Percentiles rank a stretch among this genome's conserved stretches.
These are phyloP conservation scores for Coccinonectria pachysandricola DNA, from an alignment of 2,329 filamentous ascomycete species.

Conservation along the genomic window DNA sequence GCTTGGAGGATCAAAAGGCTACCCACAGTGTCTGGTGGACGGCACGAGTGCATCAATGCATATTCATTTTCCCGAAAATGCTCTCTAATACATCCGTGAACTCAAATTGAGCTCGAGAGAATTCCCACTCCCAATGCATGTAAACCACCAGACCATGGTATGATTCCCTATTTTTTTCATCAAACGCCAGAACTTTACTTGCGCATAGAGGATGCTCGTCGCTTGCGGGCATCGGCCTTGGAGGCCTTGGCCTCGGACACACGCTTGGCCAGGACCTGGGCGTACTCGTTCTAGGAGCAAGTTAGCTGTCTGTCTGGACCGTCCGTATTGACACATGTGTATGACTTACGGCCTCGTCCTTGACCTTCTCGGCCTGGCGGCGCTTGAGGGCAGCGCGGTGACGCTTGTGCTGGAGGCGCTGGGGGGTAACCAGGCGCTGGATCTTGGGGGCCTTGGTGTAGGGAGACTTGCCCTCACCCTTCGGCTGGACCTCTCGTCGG, in stretches of 20 bases:
- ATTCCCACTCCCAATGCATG: slow-evolving; percentile 32
- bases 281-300: slow-evolving; percentile 79
- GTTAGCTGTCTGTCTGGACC: slow-evolving; percentile 11
- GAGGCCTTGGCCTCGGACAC: slow-evolving; percentile 90
- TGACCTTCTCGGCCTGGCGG: slow-evolving; percentile 90
- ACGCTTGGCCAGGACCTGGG: slow-evolving; percentile 92
- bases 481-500: slow-evolving; percentile 92
- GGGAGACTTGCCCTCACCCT: slow-evolving; percentile 92
- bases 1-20: no score
- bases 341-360: slow-evolving; percentile 90
- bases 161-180: slow-evolving; percentile 25
- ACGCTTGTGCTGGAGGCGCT: slow-evolving; percentile 99
- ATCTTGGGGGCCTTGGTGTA: slow-evolving; percentile 99
- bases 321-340: not conserved
- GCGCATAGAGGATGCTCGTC: slow-evolving; percentile 89
- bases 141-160: slow-evolving; percentile 29
- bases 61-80: slow-evolving; percentile 26
- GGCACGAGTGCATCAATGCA: slow-evolving; percentile 21
- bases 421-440: slow-evolving; percentile 97
- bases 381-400: slow-evolving; percentile 97
- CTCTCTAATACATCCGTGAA: slow-evolving; percentile 29
- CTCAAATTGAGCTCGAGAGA: slow-evolving; percentile 22
- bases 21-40: no score
- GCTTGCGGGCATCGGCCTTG: slow-evolving; percentile 92
- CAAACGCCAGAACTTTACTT: slow-evolving; percentile 51